These are phyloP conservation scores for Skeletonema tropicum DNA, from an alignment of 108 stramenopile genomes.

Conservation along the genomic window DNA sequence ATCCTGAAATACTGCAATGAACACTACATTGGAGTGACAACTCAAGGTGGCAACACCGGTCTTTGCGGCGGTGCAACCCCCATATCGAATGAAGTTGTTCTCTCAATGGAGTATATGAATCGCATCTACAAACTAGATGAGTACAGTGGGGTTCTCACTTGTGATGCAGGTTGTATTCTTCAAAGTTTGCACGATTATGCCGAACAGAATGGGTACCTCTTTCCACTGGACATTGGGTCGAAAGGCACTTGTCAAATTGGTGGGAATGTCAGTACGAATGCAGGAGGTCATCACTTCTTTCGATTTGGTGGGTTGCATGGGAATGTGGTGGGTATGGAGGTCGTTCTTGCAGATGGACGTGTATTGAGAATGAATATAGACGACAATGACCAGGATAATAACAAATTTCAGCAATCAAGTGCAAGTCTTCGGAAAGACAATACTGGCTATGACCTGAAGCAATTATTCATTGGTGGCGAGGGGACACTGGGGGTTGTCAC, in stretches of 20 bases:
- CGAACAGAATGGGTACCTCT: conserved; percentile 52
- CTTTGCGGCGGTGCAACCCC: conserved; percentile 94
- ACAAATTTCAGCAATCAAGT: not conserved
- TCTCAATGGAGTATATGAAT: conserved; percentile 83
- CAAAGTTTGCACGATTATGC: conserved; percentile 82
- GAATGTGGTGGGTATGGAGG: conserved; percentile 93
- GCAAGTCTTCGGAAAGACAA: conserved; percentile 88
- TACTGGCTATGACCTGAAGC: conserved; percentile 94
- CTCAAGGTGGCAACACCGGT: conserved; percentile 97
- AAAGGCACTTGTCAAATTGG: conserved; percentile 97
- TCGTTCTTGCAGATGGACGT: conserved; percentile 85
- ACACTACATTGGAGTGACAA: conserved; percentile 78
- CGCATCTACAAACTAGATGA: conserved; percentile 69
- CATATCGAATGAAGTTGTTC: conserved; percentile 75
- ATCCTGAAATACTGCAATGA: conserved; percentile 88
- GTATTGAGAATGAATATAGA: conserved; percentile 72
- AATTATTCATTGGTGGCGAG: conserved; percentile 96
- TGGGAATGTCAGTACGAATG: conserved; percentile 95
- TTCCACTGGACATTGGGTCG: conserved; percentile 95
- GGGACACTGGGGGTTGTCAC: conserved; percentile 96
- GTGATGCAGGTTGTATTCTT: conserved; percentile 93
- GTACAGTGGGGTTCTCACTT: conserved; percentile 72
- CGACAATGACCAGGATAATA: not conserved
- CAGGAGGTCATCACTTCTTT: conserved; percentile 84
- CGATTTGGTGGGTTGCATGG: conserved; percentile 82